Conservation (phyloP, 805 yeast genomes). For the Lipomyces starkeyi region DNA sequence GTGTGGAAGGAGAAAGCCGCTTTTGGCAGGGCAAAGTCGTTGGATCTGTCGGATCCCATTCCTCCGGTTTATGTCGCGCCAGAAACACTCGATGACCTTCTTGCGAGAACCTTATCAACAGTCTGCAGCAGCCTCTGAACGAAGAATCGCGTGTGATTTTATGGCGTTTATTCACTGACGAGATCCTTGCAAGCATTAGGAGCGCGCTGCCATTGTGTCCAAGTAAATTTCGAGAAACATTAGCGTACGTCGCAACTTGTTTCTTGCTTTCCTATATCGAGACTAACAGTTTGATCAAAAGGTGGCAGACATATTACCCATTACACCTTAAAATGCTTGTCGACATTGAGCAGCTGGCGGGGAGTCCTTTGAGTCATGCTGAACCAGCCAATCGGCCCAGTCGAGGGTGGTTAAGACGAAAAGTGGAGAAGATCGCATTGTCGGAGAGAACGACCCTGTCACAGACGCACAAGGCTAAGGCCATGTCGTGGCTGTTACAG, state of each 20-base stretch:
- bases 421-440: neutral
- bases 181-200: neutral
- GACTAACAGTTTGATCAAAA: neutral
- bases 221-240: neutral
- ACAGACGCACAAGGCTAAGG: neutral
- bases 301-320: neutral
- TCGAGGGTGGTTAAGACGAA: neutral
- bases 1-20: neutral
- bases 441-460: neutral
- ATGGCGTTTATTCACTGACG: neutral
- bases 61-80: neutral
- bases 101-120: neutral
- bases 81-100: neutral
- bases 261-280: neutral
- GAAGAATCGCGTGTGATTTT: neutral
- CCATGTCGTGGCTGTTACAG: neutral
- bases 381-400: neutral
- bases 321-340: neutral
- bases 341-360: neutral
- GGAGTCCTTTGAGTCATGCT: neutral
- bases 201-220: neutral
- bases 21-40: neutral
- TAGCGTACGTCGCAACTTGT: neutral
- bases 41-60: neutral
- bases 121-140: neutral